Evolutionary conservation across 371 early-diverging fungal genomes (phyloP), one percentile per base, ranked within the genome.

Genomic region (Chytridium lagenaria): DNA sequence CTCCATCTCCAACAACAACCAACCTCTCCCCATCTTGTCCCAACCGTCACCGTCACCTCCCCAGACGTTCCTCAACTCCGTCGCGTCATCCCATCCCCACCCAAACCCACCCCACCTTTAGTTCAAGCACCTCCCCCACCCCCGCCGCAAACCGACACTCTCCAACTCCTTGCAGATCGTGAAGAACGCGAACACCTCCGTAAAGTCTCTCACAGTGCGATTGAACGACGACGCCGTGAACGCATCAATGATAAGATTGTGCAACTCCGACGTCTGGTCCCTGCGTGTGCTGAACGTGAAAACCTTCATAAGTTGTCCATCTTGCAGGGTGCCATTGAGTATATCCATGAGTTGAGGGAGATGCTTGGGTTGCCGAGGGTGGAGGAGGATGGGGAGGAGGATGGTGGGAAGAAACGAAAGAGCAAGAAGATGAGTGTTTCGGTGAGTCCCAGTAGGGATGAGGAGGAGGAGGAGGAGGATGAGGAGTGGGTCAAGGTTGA

Each of bases 221-320:
- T 92, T 31, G 93, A 93, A 71, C 85, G 91, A 34, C 85, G 92
- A 2, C 84, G 93, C 49, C 87, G 93, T 49, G 92, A 93, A 67
- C 84, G 88, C 34, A 91, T 92, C 78, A 92, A 93, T 71, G 91
- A 90, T 76, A 84, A 87, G 80, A 86, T 87, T 44, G 59, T 81
- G 66, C 82, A 80, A 50, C 80, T 88, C 55, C 82, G 80, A 72
- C 71, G 70, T 39, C 73, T 86, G 19, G 81, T 86, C 7, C 88
- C 87, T 1, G 68, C 80, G 37, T 91, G 91, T 71, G 86, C 85
- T 1, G 57, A 5, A 26, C 57, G 26, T 7, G 57, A 55, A 10
- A 55, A 55, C 67, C 79, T 91, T 15, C 92, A 92, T 78, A 92
- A 93, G 79, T 84, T 93, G 69, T 82, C 86, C 22, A 88, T 93